These are phyloP conservation scores for Pseudocercospora fijiensis DNA, from an alignment of 2,329 filamentous ascomycete genomes.

Conservation along the genomic window DNA sequence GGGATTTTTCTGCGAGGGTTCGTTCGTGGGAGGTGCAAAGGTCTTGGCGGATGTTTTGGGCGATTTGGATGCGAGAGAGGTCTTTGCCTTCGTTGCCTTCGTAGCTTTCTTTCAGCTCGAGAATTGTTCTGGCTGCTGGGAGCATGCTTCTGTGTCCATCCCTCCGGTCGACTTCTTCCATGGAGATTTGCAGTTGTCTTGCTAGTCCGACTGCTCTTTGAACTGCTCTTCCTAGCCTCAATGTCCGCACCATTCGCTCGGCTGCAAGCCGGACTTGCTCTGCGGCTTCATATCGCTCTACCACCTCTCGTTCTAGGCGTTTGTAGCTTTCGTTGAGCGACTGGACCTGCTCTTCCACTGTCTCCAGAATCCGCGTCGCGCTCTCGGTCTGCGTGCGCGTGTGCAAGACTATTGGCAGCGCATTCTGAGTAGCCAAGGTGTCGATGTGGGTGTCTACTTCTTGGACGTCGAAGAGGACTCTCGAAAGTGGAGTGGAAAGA, in stretches of 20 bases:
- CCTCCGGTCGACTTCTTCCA: slow-evolving; percentile 60
- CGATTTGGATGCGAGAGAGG: slow-evolving; percentile 69
- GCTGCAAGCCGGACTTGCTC: slow-evolving; percentile 78
- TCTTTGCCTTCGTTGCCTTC: slow-evolving; percentile 63
- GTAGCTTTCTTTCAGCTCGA: slow-evolving; percentile 55
- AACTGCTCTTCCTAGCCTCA: slow-evolving; percentile 73
- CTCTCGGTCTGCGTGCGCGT: slow-evolving; percentile 72
- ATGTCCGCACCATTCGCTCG: slow-evolving; percentile 74
- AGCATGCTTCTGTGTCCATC: slow-evolving; percentile 72
- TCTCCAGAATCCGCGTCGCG: slow-evolving; percentile 68
- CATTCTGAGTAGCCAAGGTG: slow-evolving; percentile 77
- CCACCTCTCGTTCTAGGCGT: slow-evolving; percentile 81
- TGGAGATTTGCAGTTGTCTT: slow-evolving; percentile 81
- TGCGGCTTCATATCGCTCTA: slow-evolving; percentile 79
- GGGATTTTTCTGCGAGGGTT: slow-evolving; percentile 59
- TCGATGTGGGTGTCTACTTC: slow-evolving; percentile 97
- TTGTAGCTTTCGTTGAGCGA: slow-evolving; percentile 81
- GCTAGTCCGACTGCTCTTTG: slow-evolving; percentile 77
- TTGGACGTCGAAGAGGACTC: slow-evolving; percentile 93
- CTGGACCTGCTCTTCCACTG: slow-evolving; percentile 76
- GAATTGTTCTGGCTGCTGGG: slow-evolving; percentile 75
- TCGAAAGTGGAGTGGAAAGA: slow-evolving; percentile 87
- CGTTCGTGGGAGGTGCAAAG: slow-evolving; percentile 71
- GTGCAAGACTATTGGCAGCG: slow-evolving; percentile 75
- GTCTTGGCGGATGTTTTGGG: slow-evolving; percentile 68